Evolutionary conservation across 169 alveolate genomes (phyloP).

Genomic region (Babesia bigemina): DNA sequence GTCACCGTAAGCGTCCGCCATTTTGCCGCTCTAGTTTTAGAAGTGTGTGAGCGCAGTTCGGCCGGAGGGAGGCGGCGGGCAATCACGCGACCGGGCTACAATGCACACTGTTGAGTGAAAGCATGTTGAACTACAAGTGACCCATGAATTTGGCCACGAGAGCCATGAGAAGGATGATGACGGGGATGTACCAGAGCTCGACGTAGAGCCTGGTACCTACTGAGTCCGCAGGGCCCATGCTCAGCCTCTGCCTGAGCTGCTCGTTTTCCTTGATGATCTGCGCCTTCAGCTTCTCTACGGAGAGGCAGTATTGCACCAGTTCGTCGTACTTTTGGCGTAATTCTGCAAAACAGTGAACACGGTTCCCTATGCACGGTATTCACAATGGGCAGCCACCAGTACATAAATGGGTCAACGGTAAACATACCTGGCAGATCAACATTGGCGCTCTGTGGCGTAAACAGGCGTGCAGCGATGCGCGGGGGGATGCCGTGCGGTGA

Average conservation of each 20-base stretch:
- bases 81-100: neutral
- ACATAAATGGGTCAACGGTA: neutral
- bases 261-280: conserved; percentile 78
- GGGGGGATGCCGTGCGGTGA: conserved; percentile 75
- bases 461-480: conserved; percentile 70
- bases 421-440: conserved; percentile 69
- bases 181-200: conserved; percentile 69
- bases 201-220: conserved; percentile 45
- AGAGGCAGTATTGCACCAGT: conserved; percentile 83
- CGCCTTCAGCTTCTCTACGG: conserved; percentile 84
- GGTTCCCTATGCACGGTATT: neutral
- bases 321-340: conserved; percentile 82
- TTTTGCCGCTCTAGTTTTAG: conserved; percentile 8
- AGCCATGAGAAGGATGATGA: conserved; percentile 48
- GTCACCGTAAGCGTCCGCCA: conserved; percentile 72
- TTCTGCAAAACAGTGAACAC: conserved; percentile 37
- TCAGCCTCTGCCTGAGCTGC: conserved; percentile 65
- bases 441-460: conserved; percentile 73
- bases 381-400: neutral
- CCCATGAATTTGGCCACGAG: conserved; percentile 60
- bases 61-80: conserved; percentile 9
- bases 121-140: conserved; percentile 32
- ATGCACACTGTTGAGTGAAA: neutral
- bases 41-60: neutral
- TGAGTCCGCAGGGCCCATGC: conserved; percentile 30